Evolutionary conservation across 306 rosid species (phyloP), one percentile per base, ranked within the genome.

Genomic region (Medicago arabica): DNA sequence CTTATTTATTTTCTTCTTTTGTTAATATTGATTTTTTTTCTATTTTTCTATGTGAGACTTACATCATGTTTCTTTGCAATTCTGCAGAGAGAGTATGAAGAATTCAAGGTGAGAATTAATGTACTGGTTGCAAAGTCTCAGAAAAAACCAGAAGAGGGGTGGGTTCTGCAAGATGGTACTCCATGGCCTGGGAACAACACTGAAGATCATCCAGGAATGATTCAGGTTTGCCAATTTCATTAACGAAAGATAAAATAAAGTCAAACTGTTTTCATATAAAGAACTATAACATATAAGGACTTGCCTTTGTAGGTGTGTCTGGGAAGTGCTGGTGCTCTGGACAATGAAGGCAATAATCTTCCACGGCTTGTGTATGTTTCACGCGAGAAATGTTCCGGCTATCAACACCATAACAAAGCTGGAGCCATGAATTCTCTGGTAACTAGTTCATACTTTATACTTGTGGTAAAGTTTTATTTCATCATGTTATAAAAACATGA

Each of bases 361-460:
- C 96, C 99, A 2, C 86, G 92, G 34, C 92, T 95, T 46, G 96
- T 95, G 68, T 95, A 92, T 78, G 84, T 95, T 87, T 90, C 98
- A 0, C 90, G 97, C 77, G 98, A 95, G 87, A 92, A 92, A 63
- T 96, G 96, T 47, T 96, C 90, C 0, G 88, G 96, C 25, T 88
- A 90, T 85, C 88, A 84, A 41, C 90, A 92, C 83, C 93, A 92
- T 82, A 82, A 74, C 74, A 96, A 96, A 90, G 97, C 99, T 25
- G 98, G 98, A 77, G 98, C 98, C 78, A 88, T 90, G 98, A 96
- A 96, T 75, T 89, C 98, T 83, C 78, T 96, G 71, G 99, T 95
- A 78, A 78, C 92, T 69, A 67, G 53, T 78, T 84, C 38, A 67
- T 31, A 14, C 63, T 63, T 67, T 28, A 28, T 28, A 28, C 64